These are phyloP conservation scores for Serpula lacrymans DNA, from an alignment of 768 basidiomycete genomes.

Conservation along the genomic window DNA sequence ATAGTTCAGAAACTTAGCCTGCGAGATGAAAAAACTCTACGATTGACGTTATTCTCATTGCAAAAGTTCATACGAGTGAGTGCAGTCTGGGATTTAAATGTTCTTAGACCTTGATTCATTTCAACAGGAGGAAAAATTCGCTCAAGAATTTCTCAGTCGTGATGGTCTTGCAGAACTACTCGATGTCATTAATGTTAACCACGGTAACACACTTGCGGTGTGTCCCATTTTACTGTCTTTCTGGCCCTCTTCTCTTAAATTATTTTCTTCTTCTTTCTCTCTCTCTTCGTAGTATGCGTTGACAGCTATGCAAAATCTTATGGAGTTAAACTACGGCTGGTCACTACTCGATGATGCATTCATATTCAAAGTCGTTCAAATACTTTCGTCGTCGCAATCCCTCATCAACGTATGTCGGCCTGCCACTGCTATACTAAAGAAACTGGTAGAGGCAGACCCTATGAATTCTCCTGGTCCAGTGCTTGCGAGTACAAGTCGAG, in stretches of 20 bases:
- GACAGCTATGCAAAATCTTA: slow-evolving; percentile 80
- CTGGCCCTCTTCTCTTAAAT: background rate
- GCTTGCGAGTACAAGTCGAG: slow-evolving; percentile 57
- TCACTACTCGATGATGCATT: slow-evolving; percentile 66
- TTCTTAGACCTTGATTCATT: slow-evolving; percentile 2
- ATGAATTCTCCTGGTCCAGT: slow-evolving; percentile 57
- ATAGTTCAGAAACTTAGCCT: slow-evolving; percentile 65
- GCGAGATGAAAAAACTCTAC: slow-evolving; percentile 58
- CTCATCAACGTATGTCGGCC: slow-evolving; percentile 90
- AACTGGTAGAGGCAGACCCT: slow-evolving; percentile 85
- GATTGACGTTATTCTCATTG: slow-evolving; percentile 69
- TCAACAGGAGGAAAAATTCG: slow-evolving; percentile 77
- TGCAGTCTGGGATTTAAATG: background rate
- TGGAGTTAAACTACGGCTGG: slow-evolving; percentile 88
- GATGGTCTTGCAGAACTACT: slow-evolving; percentile 72
- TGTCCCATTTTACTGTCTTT: slow-evolving; percentile 17
- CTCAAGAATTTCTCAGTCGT: slow-evolving; percentile 69
- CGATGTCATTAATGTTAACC: slow-evolving; percentile 57
- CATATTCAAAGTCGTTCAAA: slow-evolving; percentile 74
- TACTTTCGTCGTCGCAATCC: slow-evolving; percentile 69
- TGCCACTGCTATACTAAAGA: slow-evolving; percentile 86
- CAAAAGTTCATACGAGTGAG: slow-evolving; percentile 76
- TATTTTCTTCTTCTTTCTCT: background rate
- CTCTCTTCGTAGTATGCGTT: slow-evolving; percentile 64
- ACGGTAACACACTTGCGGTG: slow-evolving; percentile 86